These are phyloP conservation scores for Cyberlindnera mycetangii DNA, from an alignment of 805 yeast genomes.

Conservation along the genomic window DNA sequence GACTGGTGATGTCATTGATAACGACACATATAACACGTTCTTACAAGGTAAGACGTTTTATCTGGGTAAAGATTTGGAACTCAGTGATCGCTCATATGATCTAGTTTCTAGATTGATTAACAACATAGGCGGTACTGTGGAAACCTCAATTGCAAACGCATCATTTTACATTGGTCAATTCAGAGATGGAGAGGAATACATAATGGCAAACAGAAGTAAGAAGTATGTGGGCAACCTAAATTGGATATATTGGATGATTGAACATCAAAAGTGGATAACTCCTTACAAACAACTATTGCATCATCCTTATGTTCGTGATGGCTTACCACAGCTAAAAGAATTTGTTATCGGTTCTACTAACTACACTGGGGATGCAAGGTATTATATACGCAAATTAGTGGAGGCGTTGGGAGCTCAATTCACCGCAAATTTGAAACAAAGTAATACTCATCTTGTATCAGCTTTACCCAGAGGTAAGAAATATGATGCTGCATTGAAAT, in stretches of 20 bases:
- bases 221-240: constrained; percentile 59
- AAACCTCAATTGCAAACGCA: constrained; percentile 28
- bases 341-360: constrained; percentile 67
- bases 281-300: constrained; percentile 61
- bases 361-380: constrained; percentile 81
- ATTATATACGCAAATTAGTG: constrained; percentile 62
- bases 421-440: constrained; percentile 58
- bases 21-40: constrained; percentile 24
- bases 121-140: constrained; percentile 53
- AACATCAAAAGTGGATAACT: constrained; percentile 49
- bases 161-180: constrained; percentile 61
- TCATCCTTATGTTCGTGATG: constrained; percentile 55
- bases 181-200: constrained; percentile 56
- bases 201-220: constrained; percentile 39
- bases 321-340: constrained; percentile 52
- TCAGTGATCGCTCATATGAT: constrained; percentile 42
- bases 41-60: constrained; percentile 46
- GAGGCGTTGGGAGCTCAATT: constrained; percentile 72
- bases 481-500: constrained; percentile 65
- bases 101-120: constrained; percentile 44
- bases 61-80: constrained; percentile 51
- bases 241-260: constrained; percentile 74
- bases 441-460: constrained; percentile 71
- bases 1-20: constrained; percentile 16
- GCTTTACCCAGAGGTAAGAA: constrained; percentile 70